A percentile compares a stretch with the other conserved stretches of the same genome.
These are phyloP conservation scores for Metarhizium anisopliae DNA, from an alignment of 2,329 filamentous ascomycete genomes.

Conservation along the genomic window DNA sequence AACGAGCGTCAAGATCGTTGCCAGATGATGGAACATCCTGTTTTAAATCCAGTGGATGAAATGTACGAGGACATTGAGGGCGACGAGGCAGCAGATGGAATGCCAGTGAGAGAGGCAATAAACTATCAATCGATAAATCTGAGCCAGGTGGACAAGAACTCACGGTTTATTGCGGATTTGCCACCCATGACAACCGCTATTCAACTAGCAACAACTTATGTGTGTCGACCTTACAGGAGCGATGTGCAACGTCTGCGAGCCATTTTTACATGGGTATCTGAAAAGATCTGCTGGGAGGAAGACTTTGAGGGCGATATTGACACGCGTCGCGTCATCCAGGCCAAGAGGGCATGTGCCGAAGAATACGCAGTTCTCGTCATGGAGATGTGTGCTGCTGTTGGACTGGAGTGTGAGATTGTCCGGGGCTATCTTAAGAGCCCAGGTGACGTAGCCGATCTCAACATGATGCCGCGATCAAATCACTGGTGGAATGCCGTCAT, in stretches of 20 bases:
- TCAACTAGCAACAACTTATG: conserved; percentile 78
- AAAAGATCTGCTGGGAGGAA: conserved; percentile 92
- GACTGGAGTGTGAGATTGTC: conserved; percentile 78
- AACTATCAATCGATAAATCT: conserved; percentile 77
- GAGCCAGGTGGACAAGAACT: conserved; percentile 87
- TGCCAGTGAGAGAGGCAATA: conserved; percentile 70
- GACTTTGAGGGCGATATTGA: conserved; percentile 83
- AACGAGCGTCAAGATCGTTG: conserved; percentile 80
- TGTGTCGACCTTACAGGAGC: conserved; percentile 88
- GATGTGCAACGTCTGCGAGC: conserved; percentile 88
- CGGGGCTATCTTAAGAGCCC: conserved; percentile 86
- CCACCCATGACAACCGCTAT: conserved; percentile 75
- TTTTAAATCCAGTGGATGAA: conserved; percentile 83
- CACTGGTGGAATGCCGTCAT: conserved; percentile 98
- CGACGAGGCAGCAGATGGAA: conserved; percentile 79
- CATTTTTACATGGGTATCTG: conserved; percentile 96
- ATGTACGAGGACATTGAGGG: conserved; percentile 78
- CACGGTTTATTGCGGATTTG: conserved; percentile 77
- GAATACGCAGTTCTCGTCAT: conserved; percentile 83
- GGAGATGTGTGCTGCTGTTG: conserved; percentile 90
- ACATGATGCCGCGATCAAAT: conserved; percentile 76
- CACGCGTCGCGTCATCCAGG: conserved; percentile 73
- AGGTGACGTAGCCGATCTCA: conserved; percentile 73
- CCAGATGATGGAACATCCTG: conserved; percentile 87
- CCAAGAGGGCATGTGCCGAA: conserved; percentile 73